phyloP scores from a whole-genome alignment of 352 stramenopile genomes.

The Pythium monospermum region DNA sequence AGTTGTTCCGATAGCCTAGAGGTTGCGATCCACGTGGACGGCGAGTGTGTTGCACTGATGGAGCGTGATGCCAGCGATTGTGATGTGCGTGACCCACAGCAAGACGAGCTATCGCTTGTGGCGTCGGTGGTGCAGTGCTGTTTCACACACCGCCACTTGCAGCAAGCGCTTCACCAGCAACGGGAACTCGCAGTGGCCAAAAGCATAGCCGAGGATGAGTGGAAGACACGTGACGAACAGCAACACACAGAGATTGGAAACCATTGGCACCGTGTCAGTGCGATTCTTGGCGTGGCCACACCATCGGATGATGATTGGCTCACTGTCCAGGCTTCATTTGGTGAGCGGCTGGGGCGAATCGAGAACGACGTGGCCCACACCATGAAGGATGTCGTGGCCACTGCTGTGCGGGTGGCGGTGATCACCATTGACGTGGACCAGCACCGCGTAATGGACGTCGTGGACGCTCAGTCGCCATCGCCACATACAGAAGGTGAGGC shows the following conservation, averaged over 20 bases:
- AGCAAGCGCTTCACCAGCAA: not conserved
- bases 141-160: not conserved
- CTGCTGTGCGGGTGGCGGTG: too few species aligned
- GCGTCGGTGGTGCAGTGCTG: not conserved
- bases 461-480: too few species aligned
- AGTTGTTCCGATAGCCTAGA: not conserved
- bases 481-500: too few species aligned
- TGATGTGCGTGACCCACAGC: too few species aligned
- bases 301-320: not conserved
- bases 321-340: not conserved
- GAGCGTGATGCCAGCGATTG: too few species aligned
- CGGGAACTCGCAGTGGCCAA: not conserved
- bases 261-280: not conserved
- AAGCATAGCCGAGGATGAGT: not conserved
- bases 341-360: not conserved
- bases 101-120: constrained; percentile 1
- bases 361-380: too few species aligned
- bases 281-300: not conserved
- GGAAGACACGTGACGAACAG: not conserved
- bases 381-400: too few species aligned
- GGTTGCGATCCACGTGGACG: not conserved
- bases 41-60: not conserved
- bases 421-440: too few species aligned
- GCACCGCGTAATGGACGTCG: too few species aligned
- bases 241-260: not conserved